These are phyloP conservation scores for Lepidopterella palustris DNA, from an alignment of 495 filamentous ascomycete genomes.

Conservation along the genomic window DNA sequence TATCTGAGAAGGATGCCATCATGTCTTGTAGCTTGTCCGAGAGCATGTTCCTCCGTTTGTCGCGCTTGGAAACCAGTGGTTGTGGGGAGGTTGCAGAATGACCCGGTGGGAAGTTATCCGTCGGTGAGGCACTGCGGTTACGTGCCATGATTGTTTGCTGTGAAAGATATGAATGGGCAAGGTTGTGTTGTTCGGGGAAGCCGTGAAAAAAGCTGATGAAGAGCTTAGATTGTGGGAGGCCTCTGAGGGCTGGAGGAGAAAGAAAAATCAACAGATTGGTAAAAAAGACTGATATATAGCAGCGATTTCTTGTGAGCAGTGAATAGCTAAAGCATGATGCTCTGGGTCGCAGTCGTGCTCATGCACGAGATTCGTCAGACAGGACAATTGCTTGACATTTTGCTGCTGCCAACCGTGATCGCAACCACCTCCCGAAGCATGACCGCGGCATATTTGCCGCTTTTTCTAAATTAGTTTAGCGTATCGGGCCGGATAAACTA, in stretches of 20 bases:
- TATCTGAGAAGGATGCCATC: slow-evolving; percentile 65
- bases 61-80: slow-evolving; percentile 65
- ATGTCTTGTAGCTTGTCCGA: slow-evolving; percentile 68
- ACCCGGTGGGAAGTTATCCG: slow-evolving; percentile 22
- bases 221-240: background rate
- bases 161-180: background rate
- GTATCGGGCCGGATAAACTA: background rate
- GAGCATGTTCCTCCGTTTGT: slow-evolving; percentile 76
- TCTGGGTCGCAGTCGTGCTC: slow-evolving; percentile 1
- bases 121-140: slow-evolving; percentile 23
- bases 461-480: background rate
- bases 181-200: background rate
- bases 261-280: background rate
- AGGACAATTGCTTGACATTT: background rate
- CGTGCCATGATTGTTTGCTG: slow-evolving; percentile 18
- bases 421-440: background rate
- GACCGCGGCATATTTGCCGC: background rate
- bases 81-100: slow-evolving; percentile 34
- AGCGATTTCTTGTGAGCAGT: background rate
- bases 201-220: background rate
- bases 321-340: slow-evolving; percentile 12
- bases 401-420: background rate
- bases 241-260: slow-evolving; percentile 4
- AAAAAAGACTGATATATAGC: background rate
- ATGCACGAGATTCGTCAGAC: background rate